Base-by-base conservation (phyloP, 2,329 filamentous ascomycete genomes). In the Phaeophleospora eucalypticola region DNA sequence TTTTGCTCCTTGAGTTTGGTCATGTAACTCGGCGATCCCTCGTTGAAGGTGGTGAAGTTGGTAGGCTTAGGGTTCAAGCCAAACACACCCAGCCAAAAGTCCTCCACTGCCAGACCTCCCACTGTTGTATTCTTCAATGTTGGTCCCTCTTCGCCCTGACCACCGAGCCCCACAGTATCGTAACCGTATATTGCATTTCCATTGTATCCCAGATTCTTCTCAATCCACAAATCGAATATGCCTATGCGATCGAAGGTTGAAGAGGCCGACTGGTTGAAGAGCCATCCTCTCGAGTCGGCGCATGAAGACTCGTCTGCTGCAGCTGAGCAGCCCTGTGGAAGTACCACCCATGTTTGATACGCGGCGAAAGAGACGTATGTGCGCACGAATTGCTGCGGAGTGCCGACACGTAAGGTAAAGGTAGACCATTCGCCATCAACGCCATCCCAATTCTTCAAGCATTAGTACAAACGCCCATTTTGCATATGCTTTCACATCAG, bases 371-470 rank as follows among this genome's bases (percentile, higher is more conserved):
- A 87, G 42, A 83, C 74, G 10, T 79, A 70, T 41, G 82, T 74
- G 54, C 78, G 76, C 27, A 81, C 69, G 45, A 69, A 67, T 59
- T 80, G 76, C 18, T 66, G 63, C 12, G 79, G 77, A 6, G 67
- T 70, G 41, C 81, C 82, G 16, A 78, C 73, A 57, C 70, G 77
- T 49, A 89, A 71, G 10, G 72, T 73, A 54, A 87, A 80, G 4
- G 83, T 80, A 14, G 84, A 88, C 86, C 86, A 90, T 52, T 76
- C 76, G 8, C 84, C 84, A 62, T 87, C 84, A 54, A 78, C 74
- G 39, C 82, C 82, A 51, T 79, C 75, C 80, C 59, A 66, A 38
- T 60, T 58, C 49, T n/a, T n/a, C n/a, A n/a, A n/a, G n/a, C n/a
- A n/a, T n/a, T n/a, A n/a, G n/a, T n/a, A n/a, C n/a, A n/a, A n/a